Percentiles rank a stretch among this genome's conserved stretches.
phyloP scores from a whole-genome alignment of 257 asterid species.

The Jasminum sambac region DNA sequence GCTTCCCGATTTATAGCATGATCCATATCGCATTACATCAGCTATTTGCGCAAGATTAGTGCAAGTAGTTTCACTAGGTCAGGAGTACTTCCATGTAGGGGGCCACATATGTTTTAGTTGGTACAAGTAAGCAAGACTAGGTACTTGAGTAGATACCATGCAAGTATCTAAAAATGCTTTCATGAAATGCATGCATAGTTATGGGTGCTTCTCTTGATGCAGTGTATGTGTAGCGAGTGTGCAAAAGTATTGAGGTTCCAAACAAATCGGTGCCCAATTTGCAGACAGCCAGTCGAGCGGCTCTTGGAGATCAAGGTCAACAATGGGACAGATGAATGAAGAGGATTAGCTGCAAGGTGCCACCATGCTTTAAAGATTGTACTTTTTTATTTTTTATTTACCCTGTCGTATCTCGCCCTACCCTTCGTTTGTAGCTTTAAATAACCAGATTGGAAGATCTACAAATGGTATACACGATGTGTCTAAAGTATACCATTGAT shows the following conservation, averaged over 20 bases:
- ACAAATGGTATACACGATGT: conserved; percentile 26
- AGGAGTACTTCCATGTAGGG: no score
- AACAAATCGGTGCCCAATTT: conserved; percentile 92
- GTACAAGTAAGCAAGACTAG: no score
- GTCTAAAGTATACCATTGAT: conserved; percentile 22
- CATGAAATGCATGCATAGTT: conserved; percentile 1
- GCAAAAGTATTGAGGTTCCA: conserved; percentile 93
- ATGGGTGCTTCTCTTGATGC: conserved; percentile 32
- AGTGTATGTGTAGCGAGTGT: conserved; percentile 99
- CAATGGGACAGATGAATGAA: conserved; percentile 60
- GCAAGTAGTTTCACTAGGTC: no score
- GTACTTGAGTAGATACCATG: no score
- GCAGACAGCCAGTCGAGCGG: conserved; percentile 98
- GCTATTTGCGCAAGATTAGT: no score
- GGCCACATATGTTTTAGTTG: no score
- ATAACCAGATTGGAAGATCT: conserved; percentile 36
- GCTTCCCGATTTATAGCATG: no score
- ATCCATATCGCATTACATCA: no score
- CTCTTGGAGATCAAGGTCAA: conserved; percentile 90
- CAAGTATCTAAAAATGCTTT: no score
- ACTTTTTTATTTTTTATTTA: not conserved
- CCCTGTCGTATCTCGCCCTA: not conserved
- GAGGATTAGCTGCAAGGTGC: conserved; percentile 28
- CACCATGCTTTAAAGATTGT: conserved; percentile 41
- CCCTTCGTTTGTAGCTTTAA: conserved; percentile 18